Evolutionary conservation across 108 stramenopile genomes (phyloP), one percentile per base, ranked within the genome.

Genomic region (Cyclotella distinguenda): DNA sequence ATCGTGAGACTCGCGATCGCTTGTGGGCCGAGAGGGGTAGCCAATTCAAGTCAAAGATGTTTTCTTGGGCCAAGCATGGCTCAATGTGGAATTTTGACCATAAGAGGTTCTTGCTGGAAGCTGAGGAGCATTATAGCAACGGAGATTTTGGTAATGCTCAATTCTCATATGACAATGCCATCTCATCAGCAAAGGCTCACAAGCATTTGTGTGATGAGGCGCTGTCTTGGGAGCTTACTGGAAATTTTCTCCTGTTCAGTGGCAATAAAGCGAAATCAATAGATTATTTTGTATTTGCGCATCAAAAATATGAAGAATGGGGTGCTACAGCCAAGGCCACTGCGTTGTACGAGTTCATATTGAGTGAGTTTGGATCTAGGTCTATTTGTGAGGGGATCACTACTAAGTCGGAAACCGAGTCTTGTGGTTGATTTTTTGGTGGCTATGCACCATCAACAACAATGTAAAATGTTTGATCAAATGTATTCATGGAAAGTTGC

Each of bases 171-270:
- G 26, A 33, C 16, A 72, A 56, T 25, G 71, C 64, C 18, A 72
- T 65, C 21, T 16, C 40, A 28, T 50, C 26, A 22, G 71, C 71
- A 4, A 12, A 47, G 9, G 10, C 21, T 6, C 42, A 72, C 46
- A 57, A 36, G 27, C 66, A 66, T 33, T 26, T 72, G 5, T 46
- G 49, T 19, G 71, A 64, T 30, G 55, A 72, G 21, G 50, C 50
- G 2, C 16, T 52, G 27, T 27, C 50, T 10, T 31, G 21, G 12
- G 28, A 52, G 27, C 50, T 60, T 4, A 54, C 64, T 18, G 71
- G 50, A 34, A 16, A 66, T 13, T 72, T 72, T 16, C 57, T 38
- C 31, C 23, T 72, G 9, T 42, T 38, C 23, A 19, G 35, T 7
- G 64, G 44, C 9, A 31, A 46, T 6, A 51, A 36, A 32, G 23